Evolutionary conservation across 2,329 filamentous ascomycete species (phyloP).

Genomic region (Cadophora luteo-olivacea): DNA sequence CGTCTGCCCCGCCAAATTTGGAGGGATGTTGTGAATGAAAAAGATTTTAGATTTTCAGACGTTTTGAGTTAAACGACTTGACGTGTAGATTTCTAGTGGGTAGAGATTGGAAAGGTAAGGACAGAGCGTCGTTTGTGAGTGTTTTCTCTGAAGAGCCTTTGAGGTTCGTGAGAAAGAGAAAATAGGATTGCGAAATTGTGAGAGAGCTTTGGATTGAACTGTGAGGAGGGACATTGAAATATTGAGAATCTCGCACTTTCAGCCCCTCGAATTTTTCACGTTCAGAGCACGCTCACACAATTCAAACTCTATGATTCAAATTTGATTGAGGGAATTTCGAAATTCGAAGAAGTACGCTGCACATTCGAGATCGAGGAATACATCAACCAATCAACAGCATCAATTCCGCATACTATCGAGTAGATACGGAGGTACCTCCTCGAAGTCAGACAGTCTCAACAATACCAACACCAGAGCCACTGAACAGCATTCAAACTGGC

Average conservation of each 20-base stretch:
- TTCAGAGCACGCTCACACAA: not conserved
- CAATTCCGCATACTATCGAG: not conserved
- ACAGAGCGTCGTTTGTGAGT: not conserved
- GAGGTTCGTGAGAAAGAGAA: not conserved
- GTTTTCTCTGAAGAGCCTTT: not conserved
- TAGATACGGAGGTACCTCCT: not conserved
- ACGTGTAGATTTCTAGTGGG: not conserved
- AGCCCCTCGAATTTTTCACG: not conserved
- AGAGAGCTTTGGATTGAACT: not conserved
- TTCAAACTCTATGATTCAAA: not conserved
- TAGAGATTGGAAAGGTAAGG: not conserved
- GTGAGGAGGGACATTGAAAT: conserved; percentile 10
- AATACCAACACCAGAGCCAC: not conserved
- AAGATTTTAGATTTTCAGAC: conserved; percentile 2
- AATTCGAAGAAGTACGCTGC: not conserved
- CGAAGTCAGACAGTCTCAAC: not conserved
- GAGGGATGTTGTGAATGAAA: conserved; percentile 1
- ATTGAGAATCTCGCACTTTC: conserved; percentile 21
- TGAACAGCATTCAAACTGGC: conserved; percentile 34
- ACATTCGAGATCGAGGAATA: not conserved
- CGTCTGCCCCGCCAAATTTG: not conserved
- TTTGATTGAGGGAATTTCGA: not conserved
- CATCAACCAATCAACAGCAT: conserved; percentile 10
- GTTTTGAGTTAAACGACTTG: not conserved
- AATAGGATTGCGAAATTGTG: not conserved